These are phyloP conservation scores for Zea luxurians DNA, from an alignment of 176 grass and related monocot genomes.

Conservation along the genomic window DNA sequence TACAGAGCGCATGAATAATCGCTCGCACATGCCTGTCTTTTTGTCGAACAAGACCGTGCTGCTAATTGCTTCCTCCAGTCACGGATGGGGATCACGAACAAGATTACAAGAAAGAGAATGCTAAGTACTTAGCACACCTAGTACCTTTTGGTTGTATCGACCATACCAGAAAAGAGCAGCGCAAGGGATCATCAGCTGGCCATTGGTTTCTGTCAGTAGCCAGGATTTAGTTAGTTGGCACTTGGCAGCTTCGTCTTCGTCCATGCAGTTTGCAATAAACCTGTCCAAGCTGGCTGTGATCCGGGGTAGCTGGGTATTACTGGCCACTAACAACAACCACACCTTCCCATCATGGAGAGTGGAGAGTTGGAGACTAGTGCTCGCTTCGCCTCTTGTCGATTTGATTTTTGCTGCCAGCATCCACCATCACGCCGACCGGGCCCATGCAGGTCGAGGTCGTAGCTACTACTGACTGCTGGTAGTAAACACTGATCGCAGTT, in stretches of 20 bases:
- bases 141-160: slow-evolving; percentile 36
- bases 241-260: background rate
- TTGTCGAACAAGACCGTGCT: background rate
- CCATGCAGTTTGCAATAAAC: background rate
- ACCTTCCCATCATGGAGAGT: background rate
- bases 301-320: background rate
- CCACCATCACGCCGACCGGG: background rate
- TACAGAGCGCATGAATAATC: background rate
- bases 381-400: background rate
- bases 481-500: too few species aligned
- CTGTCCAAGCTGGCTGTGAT: slow-evolving; percentile 17
- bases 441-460: background rate
- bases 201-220: background rate
- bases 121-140: background rate
- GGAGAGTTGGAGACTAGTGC: background rate
- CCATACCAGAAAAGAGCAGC: slow-evolving; percentile 30
- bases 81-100: background rate
- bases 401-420: too few species aligned
- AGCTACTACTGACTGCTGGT: too few species aligned
- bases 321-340: background rate
- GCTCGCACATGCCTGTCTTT: background rate
- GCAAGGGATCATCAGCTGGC: background rate
- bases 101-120: background rate
- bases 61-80: background rate
- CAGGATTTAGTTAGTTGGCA: background rate